phyloP scores from a whole-genome alignment of 768 basidiomycete species.

The Symmetrospora coprosmae region DNA sequence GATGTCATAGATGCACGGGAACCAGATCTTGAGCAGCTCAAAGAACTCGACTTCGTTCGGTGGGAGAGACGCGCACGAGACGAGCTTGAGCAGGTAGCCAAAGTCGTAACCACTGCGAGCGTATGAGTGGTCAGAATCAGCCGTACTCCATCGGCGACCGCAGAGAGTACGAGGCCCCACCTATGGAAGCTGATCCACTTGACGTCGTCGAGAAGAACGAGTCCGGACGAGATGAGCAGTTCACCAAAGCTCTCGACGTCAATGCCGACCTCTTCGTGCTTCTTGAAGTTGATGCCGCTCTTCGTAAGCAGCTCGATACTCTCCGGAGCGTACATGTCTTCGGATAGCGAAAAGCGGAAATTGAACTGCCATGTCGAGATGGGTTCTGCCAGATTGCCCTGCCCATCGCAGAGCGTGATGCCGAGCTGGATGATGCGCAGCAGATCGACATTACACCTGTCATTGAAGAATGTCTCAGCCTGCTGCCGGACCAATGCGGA shows the following conservation, averaged over 20 bases:
- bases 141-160: too few species aligned
- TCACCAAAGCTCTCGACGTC: conserved; percentile 88
- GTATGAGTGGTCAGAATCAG: not conserved
- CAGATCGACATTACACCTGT: conserved; percentile 73
- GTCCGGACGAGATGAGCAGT: conserved; percentile 85
- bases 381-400: conserved; percentile 76
- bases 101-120: conserved; percentile 90
- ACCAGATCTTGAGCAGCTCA: conserved; percentile 73
- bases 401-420: conserved; percentile 81
- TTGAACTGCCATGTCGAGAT: conserved; percentile 98
- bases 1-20: conserved; percentile 92
- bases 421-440: conserved; percentile 96
- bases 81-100: conserved; percentile 89
- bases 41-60: conserved; percentile 82
- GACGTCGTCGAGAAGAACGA: conserved; percentile 74
- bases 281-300: conserved; percentile 87
- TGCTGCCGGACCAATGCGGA: not conserved
- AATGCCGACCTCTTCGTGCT: conserved; percentile 85
- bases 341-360: conserved; percentile 77
- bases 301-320: conserved; percentile 87
- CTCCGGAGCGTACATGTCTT: conserved; percentile 98
- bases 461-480: not conserved
- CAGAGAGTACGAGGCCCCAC: conserved; percentile 42
- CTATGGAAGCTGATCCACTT: conserved; percentile 98
- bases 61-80: conserved; percentile 64